Percentiles rank a stretch among this genome's conserved stretches.
Conservation (phyloP, 495 filamentous ascomycete species). For the Friedmanniomyces endolithicus region DNA sequence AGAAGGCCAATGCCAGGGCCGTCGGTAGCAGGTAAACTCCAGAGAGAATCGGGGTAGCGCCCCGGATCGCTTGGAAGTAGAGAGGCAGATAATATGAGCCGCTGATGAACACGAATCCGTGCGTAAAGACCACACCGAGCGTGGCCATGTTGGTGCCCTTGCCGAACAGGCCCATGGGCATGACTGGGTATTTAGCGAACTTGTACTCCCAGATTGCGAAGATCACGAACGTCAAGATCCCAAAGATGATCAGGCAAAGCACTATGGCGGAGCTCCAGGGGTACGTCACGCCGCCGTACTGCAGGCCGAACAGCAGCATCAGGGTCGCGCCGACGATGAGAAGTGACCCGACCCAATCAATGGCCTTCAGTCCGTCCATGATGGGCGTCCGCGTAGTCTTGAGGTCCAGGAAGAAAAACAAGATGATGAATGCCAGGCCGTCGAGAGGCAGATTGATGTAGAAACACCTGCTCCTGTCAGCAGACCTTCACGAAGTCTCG, state of each 20-base stretch:
- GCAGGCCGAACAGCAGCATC: conserved; percentile 70
- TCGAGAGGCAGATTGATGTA: conserved; percentile 51
- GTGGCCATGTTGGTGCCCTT: conserved; percentile 46
- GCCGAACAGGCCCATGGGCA: conserved; percentile 58
- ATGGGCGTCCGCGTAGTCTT: conserved; percentile 66
- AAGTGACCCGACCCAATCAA: conserved; percentile 62
- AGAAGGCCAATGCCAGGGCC: conserved; percentile 54
- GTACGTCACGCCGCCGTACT: conserved; percentile 61
- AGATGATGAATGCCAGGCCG: conserved; percentile 52
- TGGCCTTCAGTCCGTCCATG: conserved; percentile 53
- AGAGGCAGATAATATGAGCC: conserved; percentile 59
- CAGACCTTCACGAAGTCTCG: conserved; percentile 37
- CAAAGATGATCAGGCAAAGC: conserved; percentile 68
- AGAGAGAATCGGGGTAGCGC: conserved; percentile 56
- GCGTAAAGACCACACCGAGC: conserved; percentile 46
- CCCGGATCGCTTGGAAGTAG: conserved; percentile 50
- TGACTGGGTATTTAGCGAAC: conserved; percentile 63
- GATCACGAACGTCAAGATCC: conserved; percentile 45
- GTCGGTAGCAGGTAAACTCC: conserved; percentile 72
- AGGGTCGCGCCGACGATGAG: conserved; percentile 63
- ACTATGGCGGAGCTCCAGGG: conserved; percentile 67
- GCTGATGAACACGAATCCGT: conserved; percentile 63
- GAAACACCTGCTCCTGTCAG: conserved; percentile 25
- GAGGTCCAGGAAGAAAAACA: conserved; percentile 60
- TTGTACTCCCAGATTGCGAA: conserved; percentile 61